A percentile compares a stretch with the other conserved stretches of the same genome.
Evolutionary conservation across 1,284 basidiomycete genomes (phyloP).

Genomic region (Ceratobasidium sp.): DNA sequence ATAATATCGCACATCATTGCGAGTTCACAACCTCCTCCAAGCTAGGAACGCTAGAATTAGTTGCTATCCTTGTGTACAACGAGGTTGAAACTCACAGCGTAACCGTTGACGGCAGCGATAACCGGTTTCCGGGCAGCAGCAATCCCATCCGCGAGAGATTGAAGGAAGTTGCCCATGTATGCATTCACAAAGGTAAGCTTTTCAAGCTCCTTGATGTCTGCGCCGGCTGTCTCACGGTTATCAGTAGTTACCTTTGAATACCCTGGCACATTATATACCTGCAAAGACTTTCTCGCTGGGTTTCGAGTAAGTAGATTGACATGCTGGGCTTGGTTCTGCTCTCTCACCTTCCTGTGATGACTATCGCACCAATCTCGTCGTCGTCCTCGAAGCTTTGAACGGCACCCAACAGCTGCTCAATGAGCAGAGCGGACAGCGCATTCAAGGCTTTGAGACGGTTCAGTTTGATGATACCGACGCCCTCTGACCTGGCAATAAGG

Average conservation of each 20-base stretch:
- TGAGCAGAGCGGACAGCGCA: slow-evolving; percentile 43
- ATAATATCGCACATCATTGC: slow-evolving; percentile 67
- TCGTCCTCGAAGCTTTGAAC: slow-evolving; percentile 41
- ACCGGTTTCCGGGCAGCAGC: slow-evolving; percentile 70
- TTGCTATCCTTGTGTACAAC: neutral
- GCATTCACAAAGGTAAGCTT: slow-evolving; percentile 63
- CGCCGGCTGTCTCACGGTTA: slow-evolving; percentile 55
- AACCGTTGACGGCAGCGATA: slow-evolving; percentile 73
- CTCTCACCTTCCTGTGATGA: slow-evolving; percentile 44
- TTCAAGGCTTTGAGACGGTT: slow-evolving; percentile 44
- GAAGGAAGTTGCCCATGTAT: slow-evolving; percentile 71
- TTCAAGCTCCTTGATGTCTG: slow-evolving; percentile 59
- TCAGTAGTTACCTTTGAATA: neutral
- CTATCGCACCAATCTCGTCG: slow-evolving; percentile 47
- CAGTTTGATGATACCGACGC: slow-evolving; percentile 45
- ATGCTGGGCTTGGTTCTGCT: neutral
- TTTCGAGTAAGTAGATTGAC: neutral
- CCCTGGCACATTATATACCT: slow-evolving; percentile 10
- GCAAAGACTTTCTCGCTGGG: slow-evolving; percentile 42
- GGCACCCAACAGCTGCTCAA: slow-evolving; percentile 39
- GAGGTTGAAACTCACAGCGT: slow-evolving; percentile 62
- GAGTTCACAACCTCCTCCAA: slow-evolving; percentile 76
- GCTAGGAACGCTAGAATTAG: slow-evolving; percentile 55
- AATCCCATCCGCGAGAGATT: slow-evolving; percentile 67
- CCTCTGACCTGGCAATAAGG: slow-evolving; percentile 21